A percentile compares a stretch with the other conserved stretches of the same genome.
Conservation (phyloP, 1,284 basidiomycete species). For the Puccinia sorghi region DNA sequence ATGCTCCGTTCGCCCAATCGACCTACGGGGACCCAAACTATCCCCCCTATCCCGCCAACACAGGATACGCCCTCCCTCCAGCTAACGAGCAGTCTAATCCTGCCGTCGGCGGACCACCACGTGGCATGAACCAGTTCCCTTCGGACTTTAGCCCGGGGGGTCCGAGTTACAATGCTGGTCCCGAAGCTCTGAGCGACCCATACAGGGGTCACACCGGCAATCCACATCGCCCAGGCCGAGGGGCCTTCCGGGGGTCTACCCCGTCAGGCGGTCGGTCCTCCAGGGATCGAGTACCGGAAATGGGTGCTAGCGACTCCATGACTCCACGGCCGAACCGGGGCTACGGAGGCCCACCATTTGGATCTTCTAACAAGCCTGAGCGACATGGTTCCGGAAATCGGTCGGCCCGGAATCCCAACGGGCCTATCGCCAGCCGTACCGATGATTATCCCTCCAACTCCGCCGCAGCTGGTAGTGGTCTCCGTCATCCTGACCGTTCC, state of each 20-base stretch:
- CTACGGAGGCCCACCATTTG: not conserved
- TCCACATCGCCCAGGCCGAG: slow-evolving; percentile 22
- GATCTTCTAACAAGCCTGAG: slow-evolving; percentile 3
- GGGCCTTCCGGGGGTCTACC: slow-evolving; percentile 21
- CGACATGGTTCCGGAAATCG: slow-evolving; percentile 26
- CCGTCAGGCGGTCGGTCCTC: slow-evolving; percentile 8
- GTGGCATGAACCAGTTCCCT: slow-evolving; percentile 11
- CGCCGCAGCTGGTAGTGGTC: not conserved
- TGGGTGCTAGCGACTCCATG: not conserved
- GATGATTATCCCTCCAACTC: slow-evolving; percentile 12
- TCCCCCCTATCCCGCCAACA: slow-evolving; percentile 6
- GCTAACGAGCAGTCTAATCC: slow-evolving; percentile 20
- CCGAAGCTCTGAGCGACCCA: not conserved
- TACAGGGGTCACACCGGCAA: not conserved
- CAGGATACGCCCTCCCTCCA: not conserved
- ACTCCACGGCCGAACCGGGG: not conserved
- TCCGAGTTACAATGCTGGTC: not conserved
- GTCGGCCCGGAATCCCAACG: not conserved
- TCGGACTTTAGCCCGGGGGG: slow-evolving; percentile 3
- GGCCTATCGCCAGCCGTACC: not conserved
- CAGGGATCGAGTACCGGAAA: slow-evolving; percentile 18
- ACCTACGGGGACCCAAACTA: not conserved
- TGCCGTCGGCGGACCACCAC: not conserved
- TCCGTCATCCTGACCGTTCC: slow-evolving; percentile 5
- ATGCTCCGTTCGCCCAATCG: not conserved